A percentile compares a stretch with the other conserved stretches of the same genome.
Evolutionary conservation across 169 alveolate genomes (phyloP).

Genomic region (Babesia caballi): DNA sequence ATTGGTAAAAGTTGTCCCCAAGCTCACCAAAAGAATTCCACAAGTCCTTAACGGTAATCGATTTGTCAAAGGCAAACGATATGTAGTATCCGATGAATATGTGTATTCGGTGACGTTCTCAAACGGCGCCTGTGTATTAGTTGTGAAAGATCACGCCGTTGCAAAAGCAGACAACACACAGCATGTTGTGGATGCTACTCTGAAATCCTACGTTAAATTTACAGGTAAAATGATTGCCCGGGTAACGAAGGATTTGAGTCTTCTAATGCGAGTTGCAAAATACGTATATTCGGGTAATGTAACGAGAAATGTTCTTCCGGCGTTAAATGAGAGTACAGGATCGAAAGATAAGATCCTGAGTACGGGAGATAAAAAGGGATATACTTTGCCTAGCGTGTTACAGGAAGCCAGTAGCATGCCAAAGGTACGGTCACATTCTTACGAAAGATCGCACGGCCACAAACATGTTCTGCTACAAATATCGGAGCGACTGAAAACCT

Average conservation of each 20-base stretch:
- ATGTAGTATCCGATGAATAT: constrained; percentile 1
- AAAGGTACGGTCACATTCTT: neutral
- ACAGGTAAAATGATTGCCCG: neutral
- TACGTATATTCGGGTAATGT: neutral
- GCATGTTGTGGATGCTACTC: neutral
- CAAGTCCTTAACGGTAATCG: neutral
- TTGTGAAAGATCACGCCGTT: neutral
- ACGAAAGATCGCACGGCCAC: constrained; percentile 2
- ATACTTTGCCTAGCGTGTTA: neutral
- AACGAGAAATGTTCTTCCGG: neutral
- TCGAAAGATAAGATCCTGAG: neutral
- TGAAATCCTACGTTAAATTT: neutral
- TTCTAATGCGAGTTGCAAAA: neutral
- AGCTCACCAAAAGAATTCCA: neutral
- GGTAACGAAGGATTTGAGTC: constrained; percentile 9
- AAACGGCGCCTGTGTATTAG: neutral
- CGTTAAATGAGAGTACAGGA: neutral
- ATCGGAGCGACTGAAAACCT: constrained; percentile 54
- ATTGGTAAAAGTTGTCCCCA: neutral
- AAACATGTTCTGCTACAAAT: constrained; percentile 52
- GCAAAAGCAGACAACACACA: neutral
- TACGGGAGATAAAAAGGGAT: neutral
- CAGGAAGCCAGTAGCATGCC: neutral
- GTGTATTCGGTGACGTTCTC: neutral
- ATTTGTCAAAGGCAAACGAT: neutral